Conservation (phyloP, 2,329 filamentous ascomycete genomes). For the Pseudogymnoascus sp. region DNA sequence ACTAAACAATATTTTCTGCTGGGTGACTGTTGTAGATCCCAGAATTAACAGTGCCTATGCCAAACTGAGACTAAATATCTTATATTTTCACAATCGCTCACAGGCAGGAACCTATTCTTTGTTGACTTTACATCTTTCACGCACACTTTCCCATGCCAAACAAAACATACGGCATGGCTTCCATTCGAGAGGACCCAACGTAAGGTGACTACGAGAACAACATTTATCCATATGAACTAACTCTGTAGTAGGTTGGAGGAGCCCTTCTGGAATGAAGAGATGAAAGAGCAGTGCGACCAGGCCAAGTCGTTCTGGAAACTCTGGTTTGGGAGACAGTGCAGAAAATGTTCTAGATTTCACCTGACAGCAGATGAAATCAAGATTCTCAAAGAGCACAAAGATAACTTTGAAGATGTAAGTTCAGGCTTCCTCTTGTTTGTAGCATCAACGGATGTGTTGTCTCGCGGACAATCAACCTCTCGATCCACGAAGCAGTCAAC, state of each 20-base stretch:
- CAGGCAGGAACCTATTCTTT: background rate
- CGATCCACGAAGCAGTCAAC: background rate
- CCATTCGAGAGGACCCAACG: background rate
- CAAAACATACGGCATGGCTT: background rate
- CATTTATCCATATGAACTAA: background rate
- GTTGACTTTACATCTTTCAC: background rate
- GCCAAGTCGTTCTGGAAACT: slow-evolving; percentile 7
- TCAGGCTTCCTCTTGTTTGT: background rate
- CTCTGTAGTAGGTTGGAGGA: background rate
- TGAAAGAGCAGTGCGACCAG: background rate
- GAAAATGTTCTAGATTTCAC: background rate
- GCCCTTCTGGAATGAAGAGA: background rate
- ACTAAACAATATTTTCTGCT: background rate
- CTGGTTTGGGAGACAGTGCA: background rate
- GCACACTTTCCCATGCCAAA: background rate
- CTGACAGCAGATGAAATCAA: background rate
- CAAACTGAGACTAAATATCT: background rate
- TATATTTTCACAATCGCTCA: background rate
- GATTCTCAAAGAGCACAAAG: background rate
- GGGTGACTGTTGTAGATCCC: background rate
- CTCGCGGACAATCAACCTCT: background rate
- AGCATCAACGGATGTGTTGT: background rate
- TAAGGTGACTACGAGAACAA: background rate
- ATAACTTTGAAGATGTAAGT: background rate
- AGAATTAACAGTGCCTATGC: background rate